Evolutionary conservation across 2,329 filamentous ascomycete genomes (phyloP), one percentile per base, ranked within the genome.

Genomic region (Trichophyton mentagrophytes): DNA sequence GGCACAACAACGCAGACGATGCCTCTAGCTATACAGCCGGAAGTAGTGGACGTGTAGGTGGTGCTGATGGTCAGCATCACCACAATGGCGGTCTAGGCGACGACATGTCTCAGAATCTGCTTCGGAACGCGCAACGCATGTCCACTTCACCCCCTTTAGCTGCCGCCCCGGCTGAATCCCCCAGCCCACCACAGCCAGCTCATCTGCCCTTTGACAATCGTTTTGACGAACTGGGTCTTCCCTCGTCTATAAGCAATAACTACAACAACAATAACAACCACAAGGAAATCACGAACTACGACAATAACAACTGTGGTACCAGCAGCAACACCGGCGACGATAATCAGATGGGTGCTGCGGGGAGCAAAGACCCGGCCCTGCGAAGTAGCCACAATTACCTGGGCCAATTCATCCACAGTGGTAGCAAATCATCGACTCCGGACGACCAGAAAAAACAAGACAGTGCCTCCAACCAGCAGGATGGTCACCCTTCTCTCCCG

Each of bases 91-190:
- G 51, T 25, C 40, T 42, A 17, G 69, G 73, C 38, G 76, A 77
- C 61, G 75, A 77, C 17, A 78, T 79, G 69, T 77, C 77, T 60
- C 76, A 80, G 49, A 76, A 77, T 61, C 74, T 85, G 22, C 68
- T 85, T 53, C 73, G 75, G 57, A 83, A 84, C 67, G 82, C 82
- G 13, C 79, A 82, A 66, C 72, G 77, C 27, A 84, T 84, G 78
- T 82, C 82, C 8, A 77, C 76, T 8, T 81, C 80, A 2, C 72
- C 76, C 53, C 78, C 55, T 15, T 44, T 57, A 57, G 40, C 33
- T n/a, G 36, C 30, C 33, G 33, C 13, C 17, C 47, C 44, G 5
- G 25, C 58, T 27, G 25, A 30, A 22, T 17, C 33, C 17, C 36
- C 47, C 1, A 51, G n/a, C 25, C 25, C 44, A 42, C 58, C 58